Conservation (phyloP, 768 basidiomycete species). For the Panaeolus papilionaceus region DNA sequence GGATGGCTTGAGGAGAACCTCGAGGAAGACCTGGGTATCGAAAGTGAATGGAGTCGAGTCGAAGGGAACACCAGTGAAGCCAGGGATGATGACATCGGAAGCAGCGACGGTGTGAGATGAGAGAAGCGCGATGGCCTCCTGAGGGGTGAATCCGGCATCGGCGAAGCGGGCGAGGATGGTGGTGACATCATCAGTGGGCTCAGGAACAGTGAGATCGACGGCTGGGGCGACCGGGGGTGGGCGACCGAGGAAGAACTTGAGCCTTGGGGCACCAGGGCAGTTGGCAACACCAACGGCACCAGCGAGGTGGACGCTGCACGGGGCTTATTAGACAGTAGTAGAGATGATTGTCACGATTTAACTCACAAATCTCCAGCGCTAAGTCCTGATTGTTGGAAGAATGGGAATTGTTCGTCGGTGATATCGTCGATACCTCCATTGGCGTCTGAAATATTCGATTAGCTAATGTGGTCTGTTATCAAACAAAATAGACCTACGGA, state of each 20-base stretch:
- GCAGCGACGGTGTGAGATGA: slow-evolving; percentile 40
- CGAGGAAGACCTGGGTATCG: slow-evolving; percentile 40
- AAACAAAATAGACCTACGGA: slow-evolving; percentile 30
- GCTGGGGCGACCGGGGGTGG: no score
- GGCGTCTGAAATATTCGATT: slow-evolving; percentile 26
- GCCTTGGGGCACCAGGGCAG: slow-evolving; percentile 51
- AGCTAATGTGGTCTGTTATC: not conserved
- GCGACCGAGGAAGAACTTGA: slow-evolving; percentile 47
- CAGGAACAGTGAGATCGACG: slow-evolving; percentile 24
- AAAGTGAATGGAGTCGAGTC: slow-evolving; percentile 51
- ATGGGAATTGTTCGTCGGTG: slow-evolving; percentile 17
- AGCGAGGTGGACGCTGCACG: slow-evolving; percentile 48
- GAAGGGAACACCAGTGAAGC: slow-evolving; percentile 42
- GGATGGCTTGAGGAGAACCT: slow-evolving; percentile 29
- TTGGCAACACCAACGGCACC: slow-evolving; percentile 49
- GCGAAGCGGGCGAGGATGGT: slow-evolving; percentile 39
- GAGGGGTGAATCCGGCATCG: slow-evolving; percentile 41
- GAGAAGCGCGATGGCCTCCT: slow-evolving; percentile 43
- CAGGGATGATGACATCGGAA: slow-evolving; percentile 40
- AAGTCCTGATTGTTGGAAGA: slow-evolving; percentile 28
- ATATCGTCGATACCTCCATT: slow-evolving; percentile 40
- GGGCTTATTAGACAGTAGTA: no score
- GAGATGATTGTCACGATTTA: not conserved
- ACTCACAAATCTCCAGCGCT: slow-evolving; percentile 54
- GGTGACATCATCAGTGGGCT: slow-evolving; percentile 34